Evolutionary conservation across 2,329 filamentous ascomycete genomes (phyloP).

Genomic region (Ophidiomyces ophidiicola): DNA sequence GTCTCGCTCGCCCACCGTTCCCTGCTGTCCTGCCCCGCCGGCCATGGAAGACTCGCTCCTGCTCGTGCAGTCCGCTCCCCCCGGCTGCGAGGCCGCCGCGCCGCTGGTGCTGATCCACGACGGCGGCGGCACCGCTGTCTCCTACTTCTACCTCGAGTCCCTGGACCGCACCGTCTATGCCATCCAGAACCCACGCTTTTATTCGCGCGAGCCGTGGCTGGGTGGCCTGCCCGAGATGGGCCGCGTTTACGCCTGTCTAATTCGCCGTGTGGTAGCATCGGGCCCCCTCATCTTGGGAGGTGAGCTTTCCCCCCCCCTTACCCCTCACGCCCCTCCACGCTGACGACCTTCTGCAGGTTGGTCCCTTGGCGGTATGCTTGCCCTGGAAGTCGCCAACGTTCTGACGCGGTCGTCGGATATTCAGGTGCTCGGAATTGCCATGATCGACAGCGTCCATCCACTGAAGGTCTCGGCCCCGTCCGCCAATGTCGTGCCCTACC

Average conservation of each 20-base stretch:
- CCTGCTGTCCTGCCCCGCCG: too few species aligned
- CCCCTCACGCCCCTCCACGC: background rate
- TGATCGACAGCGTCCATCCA: conserved; percentile 18
- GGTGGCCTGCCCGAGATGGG: conserved; percentile 47
- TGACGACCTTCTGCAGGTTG: conserved; percentile 13
- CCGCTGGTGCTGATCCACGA: conserved; percentile 49
- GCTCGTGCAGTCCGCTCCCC: conserved; percentile 13
- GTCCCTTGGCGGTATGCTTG: conserved; percentile 18
- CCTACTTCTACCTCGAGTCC: conserved; percentile 43
- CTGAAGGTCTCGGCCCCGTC: background rate
- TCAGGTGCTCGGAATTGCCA: conserved; percentile 16
- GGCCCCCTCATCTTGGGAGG: conserved; percentile 16
- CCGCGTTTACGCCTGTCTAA: conserved; percentile 37
- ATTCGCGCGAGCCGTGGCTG: conserved; percentile 36
- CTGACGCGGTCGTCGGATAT: conserved; percentile 12
- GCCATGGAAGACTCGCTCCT: conserved; percentile 14
- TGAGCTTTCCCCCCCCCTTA: conserved; percentile 1
- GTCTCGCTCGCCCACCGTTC: too few species aligned
- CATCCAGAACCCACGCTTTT: conserved; percentile 45
- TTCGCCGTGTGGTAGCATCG: conserved; percentile 24
- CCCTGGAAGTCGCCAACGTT: conserved; percentile 17
- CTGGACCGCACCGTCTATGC: conserved; percentile 42
- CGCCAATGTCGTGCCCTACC: conserved; percentile 6
- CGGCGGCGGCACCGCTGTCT: conserved; percentile 48
- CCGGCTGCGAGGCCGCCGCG: conserved; percentile 13